Conservation (phyloP, 176 grass and related monocot genomes). For the maize (Zea mays) region DNA sequence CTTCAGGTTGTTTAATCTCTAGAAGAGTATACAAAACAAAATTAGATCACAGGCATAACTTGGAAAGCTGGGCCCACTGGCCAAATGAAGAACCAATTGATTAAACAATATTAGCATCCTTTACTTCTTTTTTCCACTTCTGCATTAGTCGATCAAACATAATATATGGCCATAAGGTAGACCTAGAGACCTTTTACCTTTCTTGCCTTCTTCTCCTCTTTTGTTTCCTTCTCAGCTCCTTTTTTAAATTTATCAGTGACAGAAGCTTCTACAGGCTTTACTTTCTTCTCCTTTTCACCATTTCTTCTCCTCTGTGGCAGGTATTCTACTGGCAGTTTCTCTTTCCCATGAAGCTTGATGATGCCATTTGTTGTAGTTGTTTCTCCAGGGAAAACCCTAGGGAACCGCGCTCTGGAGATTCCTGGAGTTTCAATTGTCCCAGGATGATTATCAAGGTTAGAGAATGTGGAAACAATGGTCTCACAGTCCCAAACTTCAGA, state of each 20-base stretch:
- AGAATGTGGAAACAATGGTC: slow-evolving; percentile 87
- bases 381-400: slow-evolving; percentile 69
- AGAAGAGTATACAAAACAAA: neutral
- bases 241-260: slow-evolving; percentile 38
- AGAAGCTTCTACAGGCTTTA: slow-evolving; percentile 34
- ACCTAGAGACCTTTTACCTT: slow-evolving; percentile 54
- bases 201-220: slow-evolving; percentile 95
- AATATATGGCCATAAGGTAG: neutral
- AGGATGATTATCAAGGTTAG: slow-evolving; percentile 90
- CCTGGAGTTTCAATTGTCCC: slow-evolving; percentile 74
- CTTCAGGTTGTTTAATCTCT: neutral
- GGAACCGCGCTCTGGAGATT: slow-evolving; percentile 55
- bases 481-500: slow-evolving; percentile 91
- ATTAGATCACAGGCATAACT: neutral
- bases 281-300: slow-evolving; percentile 64
- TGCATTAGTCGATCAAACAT: neutral
- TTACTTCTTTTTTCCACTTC: neutral
- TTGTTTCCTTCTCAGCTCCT: slow-evolving; percentile 57
- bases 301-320: slow-evolving; percentile 72
- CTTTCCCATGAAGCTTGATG: slow-evolving; percentile 91
- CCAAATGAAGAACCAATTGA: slow-evolving; percentile 9
- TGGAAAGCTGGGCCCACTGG: neutral
- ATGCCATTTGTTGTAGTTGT: slow-evolving; percentile 54
- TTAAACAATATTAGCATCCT: slow-evolving; percentile 27
- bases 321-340: slow-evolving; percentile 88